phyloP scores from a whole-genome alignment of 495 filamentous ascomycete genomes.

The Sporormia fimetaria region DNA sequence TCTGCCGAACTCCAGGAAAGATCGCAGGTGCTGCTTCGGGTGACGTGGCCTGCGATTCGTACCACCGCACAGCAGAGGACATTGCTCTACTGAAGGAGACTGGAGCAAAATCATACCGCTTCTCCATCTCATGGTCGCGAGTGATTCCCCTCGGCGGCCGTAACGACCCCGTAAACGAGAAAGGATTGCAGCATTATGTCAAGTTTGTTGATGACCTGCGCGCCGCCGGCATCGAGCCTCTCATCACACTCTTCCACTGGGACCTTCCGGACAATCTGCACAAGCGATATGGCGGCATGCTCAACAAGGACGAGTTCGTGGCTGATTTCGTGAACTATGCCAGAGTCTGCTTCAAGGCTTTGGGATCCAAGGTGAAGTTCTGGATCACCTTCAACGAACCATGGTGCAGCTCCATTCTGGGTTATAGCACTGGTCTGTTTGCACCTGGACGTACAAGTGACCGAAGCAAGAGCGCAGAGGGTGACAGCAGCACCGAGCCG shows the following conservation, averaged over 20 bases:
- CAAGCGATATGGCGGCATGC: slow-evolving; percentile 49
- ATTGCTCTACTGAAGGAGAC: slow-evolving; percentile 58
- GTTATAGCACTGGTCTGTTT: slow-evolving; percentile 49
- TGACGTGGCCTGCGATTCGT: slow-evolving; percentile 63
- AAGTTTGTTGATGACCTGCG: slow-evolving; percentile 51
- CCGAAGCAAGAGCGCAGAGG: slow-evolving; percentile 42
- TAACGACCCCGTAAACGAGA: slow-evolving; percentile 50
- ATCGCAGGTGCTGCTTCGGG: slow-evolving; percentile 60
- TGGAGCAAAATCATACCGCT: slow-evolving; percentile 56
- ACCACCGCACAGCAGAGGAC: slow-evolving; percentile 60
- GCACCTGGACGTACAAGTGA: slow-evolving; percentile 50
- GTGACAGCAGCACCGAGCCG: slow-evolving; percentile 46
- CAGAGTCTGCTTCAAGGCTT: slow-evolving; percentile 44
- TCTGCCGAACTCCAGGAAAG: slow-evolving; percentile 61
- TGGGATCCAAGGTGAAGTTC: slow-evolving; percentile 45
- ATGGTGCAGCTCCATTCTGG: slow-evolving; percentile 49
- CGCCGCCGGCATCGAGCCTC: slow-evolving; percentile 46
- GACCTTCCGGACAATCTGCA: slow-evolving; percentile 50
- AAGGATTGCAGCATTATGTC: slow-evolving; percentile 48
- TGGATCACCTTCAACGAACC: slow-evolving; percentile 63
- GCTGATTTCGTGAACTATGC: slow-evolving; percentile 52
- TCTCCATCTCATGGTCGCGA: slow-evolving; percentile 65
- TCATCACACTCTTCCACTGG: slow-evolving; percentile 57
- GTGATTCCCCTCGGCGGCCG: slow-evolving; percentile 57
- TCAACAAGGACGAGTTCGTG: slow-evolving; percentile 48